Conservation (phyloP, 139 green algal genomes). For the Tetradesmus lagerheimii region DNA sequence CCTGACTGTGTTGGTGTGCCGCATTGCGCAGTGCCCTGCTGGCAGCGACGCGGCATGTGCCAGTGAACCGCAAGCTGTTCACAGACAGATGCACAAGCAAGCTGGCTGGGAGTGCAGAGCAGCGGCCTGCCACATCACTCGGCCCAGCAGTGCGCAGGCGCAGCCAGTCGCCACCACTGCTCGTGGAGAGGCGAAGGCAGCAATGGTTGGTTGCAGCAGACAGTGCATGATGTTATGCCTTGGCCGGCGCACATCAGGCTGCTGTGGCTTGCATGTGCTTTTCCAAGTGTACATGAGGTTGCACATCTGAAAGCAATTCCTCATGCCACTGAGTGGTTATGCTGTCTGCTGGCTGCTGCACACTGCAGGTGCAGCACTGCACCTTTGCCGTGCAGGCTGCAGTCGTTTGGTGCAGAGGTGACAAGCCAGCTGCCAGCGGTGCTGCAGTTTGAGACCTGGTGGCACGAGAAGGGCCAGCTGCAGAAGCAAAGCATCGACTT, state of each 20-base stretch:
- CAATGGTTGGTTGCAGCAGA: not conserved
- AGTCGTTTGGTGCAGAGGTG: not conserved
- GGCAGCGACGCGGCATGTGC: not conserved
- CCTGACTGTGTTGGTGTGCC: no score
- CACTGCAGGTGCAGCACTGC: constrained; percentile 8
- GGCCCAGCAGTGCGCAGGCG: not conserved
- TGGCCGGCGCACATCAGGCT: not conserved
- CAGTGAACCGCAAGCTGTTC: not conserved
- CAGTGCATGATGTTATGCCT: not conserved
- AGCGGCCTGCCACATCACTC: not conserved
- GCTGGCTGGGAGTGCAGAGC: not conserved
- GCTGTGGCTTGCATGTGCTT: no score
- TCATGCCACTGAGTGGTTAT: not conserved
- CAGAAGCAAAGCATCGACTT: not conserved
- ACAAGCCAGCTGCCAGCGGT: not conserved
- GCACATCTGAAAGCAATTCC: no score
- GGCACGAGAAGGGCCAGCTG: not conserved
- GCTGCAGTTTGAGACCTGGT: constrained; percentile 39
- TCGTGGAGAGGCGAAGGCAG: not conserved
- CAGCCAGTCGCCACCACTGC: not conserved
- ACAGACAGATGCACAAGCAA: constrained; percentile 20
- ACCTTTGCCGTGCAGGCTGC: not conserved
- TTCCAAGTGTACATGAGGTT: no score
- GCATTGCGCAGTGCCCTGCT: constrained; percentile 20
- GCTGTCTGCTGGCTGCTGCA: not conserved